Base-by-base conservation (phyloP, 2,329 filamentous ascomycete species). In the Aspergillus alliaceus region DNA sequence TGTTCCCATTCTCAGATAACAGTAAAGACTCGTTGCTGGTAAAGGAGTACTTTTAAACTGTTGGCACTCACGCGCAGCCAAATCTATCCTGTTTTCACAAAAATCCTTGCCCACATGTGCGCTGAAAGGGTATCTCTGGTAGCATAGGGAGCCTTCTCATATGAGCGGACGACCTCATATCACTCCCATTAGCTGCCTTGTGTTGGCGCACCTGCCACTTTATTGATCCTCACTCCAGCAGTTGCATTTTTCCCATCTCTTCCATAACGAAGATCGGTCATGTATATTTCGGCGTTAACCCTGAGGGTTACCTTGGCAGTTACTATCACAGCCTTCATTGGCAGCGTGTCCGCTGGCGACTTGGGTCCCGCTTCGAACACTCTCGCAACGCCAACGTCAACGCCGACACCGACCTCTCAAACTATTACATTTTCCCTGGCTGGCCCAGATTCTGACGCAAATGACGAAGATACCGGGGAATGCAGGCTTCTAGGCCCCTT, bases 401-500 rank as follows among this genome's bases (percentile, higher is more conserved):
- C 63, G 32, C 60, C 68, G 6, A 56, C 64, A 7, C 59, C 66
- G 40, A 65, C 62, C 53, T 60, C 59, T 32, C 66, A 59, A 59
- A 59, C 56, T 50, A 65, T 61, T 35, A 62, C 53, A 52, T 64
- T 53, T 53, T 54, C 50, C 27, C 53, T 58, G 12, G 48, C 64
- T 15, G 60, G 57, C 12, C 57, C 69, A 35, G 64, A 62, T 40
- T 53, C 69, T 2, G 71, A 73, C 24, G 57, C 60, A 4, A 75
- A 76, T 53, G 75, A 73, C 51, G 80, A 82, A 2, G 78, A 84
- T 31, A 83, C 82, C 51, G 90, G 89, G 65, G 91, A 96, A 77
- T 99, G 95, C 74, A 84, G 88, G 63, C 83, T 99, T 9, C 82
- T 99, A 2, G 95, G 95, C 1, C 85, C 93, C 4, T 99, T 98